Evolutionary conservation across 2,329 filamentous ascomycete genomes (phyloP), one percentile per base, ranked within the genome.

Genomic region (Sporothrix luriei): DNA sequence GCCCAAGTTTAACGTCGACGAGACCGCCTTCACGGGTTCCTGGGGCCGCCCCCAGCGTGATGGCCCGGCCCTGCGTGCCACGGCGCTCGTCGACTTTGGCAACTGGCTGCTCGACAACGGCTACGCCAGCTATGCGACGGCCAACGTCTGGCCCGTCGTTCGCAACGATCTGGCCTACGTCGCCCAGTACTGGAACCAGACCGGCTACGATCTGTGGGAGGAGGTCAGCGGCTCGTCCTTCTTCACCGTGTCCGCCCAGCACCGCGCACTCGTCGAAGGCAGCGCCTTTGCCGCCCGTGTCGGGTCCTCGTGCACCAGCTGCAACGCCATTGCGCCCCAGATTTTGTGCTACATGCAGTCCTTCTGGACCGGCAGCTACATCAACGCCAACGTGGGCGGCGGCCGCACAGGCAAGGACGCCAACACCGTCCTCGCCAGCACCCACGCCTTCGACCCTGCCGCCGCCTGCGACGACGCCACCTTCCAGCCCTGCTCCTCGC

Each of bases 11-110:
- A 82, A 90, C 69, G 86, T 87, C 52, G 85, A 93, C 73, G 79
- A 85, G 70, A 85, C 82, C 11, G 82, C 87, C 9, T 93, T 87
- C 77, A 91, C 87, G 2, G 89, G 86, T 38, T 76, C 80, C 6
- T 94, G 92, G 92, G 91, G 82, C 77, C 87, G 92, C 24, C 92
- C 92, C 14, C 92, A 95, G 78, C 84, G 90, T 54, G 92, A 95
- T 78, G 92, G 92, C 0, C 92, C 92, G 29, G 87, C 92, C 26
- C 84, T 95, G 51, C 85, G 92, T 66, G 91, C 91, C 1, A 92
- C 88, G 59, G 87, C 92, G 2, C 79, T 95, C 75, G 89, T 91
- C 68, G 83, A 83, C 0, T 95, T 94, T 76, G 86, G 89, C 7
- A 88, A 89, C 75, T 92, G 90, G 87, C 81, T 94, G 21, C 49